Conservation (phyloP, 2,329 filamentous ascomycete genomes). For the Coleophoma crateriformis region DNA sequence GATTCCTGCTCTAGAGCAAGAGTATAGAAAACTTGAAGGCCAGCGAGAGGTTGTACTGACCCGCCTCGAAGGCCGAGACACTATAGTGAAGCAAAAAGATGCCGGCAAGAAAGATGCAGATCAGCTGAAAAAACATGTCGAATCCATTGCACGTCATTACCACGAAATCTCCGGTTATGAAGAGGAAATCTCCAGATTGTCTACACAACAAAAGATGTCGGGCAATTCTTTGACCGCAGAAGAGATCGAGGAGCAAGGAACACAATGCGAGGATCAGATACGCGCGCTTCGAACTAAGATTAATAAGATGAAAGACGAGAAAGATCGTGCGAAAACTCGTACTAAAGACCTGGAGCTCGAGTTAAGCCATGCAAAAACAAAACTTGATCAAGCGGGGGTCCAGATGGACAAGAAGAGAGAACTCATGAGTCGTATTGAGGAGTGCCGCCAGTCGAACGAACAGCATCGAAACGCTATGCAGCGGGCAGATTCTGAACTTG, state of each 20-base stretch:
- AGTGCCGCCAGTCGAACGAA: slow-evolving; percentile 61
- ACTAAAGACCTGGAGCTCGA: slow-evolving; percentile 72
- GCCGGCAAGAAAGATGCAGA: slow-evolving; percentile 68
- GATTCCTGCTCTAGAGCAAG: slow-evolving; percentile 61
- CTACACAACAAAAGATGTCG: slow-evolving; percentile 67
- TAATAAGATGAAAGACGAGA: slow-evolving; percentile 61
- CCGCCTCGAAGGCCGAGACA: slow-evolving; percentile 63
- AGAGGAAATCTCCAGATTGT: slow-evolving; percentile 67
- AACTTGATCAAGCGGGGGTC: slow-evolving; percentile 63
- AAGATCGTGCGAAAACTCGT: slow-evolving; percentile 63
- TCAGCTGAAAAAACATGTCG: slow-evolving; percentile 68
- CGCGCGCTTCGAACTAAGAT: slow-evolving; percentile 59
- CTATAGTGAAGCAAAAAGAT: slow-evolving; percentile 56
- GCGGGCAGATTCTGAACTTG: slow-evolving; percentile 66
- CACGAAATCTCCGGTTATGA: slow-evolving; percentile 68
- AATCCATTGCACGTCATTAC: slow-evolving; percentile 66
- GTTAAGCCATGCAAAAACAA: slow-evolving; percentile 67
- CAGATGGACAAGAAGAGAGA: slow-evolving; percentile 77
- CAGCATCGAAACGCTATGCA: slow-evolving; percentile 67
- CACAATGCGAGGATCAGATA: slow-evolving; percentile 60
- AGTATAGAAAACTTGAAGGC: slow-evolving; percentile 54
- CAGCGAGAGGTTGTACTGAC: slow-evolving; percentile 56
- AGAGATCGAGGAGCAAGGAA: slow-evolving; percentile 76
- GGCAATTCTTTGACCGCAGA: slow-evolving; percentile 66
- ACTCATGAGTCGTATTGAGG: slow-evolving; percentile 65